Conservation (phyloP, 148 eudicot species). For the Rhododendron henanense region DNA sequence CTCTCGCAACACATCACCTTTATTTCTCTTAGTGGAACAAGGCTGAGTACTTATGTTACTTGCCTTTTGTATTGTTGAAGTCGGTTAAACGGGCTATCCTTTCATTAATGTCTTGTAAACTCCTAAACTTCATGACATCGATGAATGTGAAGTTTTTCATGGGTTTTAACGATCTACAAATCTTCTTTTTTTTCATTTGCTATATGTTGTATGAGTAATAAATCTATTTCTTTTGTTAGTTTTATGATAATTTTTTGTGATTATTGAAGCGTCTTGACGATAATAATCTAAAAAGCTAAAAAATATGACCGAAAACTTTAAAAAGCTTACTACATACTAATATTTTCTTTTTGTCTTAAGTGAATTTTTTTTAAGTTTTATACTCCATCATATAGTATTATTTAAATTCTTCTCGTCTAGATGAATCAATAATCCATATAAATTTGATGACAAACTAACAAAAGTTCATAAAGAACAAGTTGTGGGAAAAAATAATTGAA, state of each 20-base stretch:
- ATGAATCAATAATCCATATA: too few relatives aligned
- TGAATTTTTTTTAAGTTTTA: too few relatives aligned
- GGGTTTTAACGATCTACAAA: too few relatives aligned
- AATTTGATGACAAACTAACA: not conserved
- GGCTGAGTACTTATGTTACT: too few relatives aligned
- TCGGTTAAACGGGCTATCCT: too few relatives aligned
- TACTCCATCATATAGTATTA: too few relatives aligned
- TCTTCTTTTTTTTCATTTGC: too few relatives aligned
- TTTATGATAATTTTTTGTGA: not conserved
- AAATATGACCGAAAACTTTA: not conserved
- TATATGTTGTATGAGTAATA: too few relatives aligned
- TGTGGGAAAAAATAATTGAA: not conserved
- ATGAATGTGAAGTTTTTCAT: not conserved
- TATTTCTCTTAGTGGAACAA: too few relatives aligned
- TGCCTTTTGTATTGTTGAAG: not conserved
- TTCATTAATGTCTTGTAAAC: not conserved
- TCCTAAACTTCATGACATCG: not conserved
- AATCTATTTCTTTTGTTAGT: not conserved
- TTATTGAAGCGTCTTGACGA: not conserved
- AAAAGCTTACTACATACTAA: not conserved
- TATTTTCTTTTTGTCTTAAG: too few relatives aligned
- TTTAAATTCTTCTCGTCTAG: too few relatives aligned
- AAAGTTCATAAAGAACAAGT: not conserved
- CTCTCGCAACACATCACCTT: too few relatives aligned
- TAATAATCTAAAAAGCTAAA: not conserved